Evolutionary conservation across 805 yeast species (phyloP).

Genomic region (Candida xyloterini): DNA sequence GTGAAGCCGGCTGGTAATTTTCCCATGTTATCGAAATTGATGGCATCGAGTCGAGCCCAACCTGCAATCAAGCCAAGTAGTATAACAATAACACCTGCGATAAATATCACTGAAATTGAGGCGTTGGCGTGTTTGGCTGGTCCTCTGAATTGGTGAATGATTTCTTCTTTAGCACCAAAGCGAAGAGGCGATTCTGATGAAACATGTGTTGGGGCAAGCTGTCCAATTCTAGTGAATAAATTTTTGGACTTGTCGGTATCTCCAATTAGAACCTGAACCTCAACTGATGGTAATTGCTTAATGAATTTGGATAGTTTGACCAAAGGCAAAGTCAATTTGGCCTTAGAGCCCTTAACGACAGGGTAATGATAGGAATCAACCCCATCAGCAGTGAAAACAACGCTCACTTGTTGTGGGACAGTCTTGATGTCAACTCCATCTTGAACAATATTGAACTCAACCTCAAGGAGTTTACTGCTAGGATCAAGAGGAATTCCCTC

Average conservation of each 20-base stretch:
- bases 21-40: constrained; percentile 35
- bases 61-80: constrained; percentile 37
- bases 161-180: constrained; percentile 55
- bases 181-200: constrained; percentile 29
- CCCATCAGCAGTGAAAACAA: constrained; percentile 18
- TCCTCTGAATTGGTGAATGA: constrained; percentile 56
- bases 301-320: constrained; percentile 25
- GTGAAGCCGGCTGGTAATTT: constrained; percentile 35
- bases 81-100: constrained; percentile 40
- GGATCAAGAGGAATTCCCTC: constrained; percentile 9
- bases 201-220: constrained; percentile 18
- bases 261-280: constrained; percentile 28
- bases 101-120: constrained; percentile 50
- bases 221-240: constrained; percentile 16
- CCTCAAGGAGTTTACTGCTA: constrained; percentile 5
- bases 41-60: constrained; percentile 40
- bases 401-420: constrained; percentile 28
- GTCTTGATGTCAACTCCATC: constrained; percentile 1
- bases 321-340: constrained; percentile 18
- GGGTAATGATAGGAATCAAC: constrained; percentile 27
- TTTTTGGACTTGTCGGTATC: constrained; percentile 23
- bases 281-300: constrained; percentile 18
- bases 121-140: constrained; percentile 53
- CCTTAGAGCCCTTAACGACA: constrained; percentile 11
- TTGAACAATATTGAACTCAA: constrained; percentile 15